Conservation (phyloP, 345 rosid genomes). For the Salix purpurea region DNA sequence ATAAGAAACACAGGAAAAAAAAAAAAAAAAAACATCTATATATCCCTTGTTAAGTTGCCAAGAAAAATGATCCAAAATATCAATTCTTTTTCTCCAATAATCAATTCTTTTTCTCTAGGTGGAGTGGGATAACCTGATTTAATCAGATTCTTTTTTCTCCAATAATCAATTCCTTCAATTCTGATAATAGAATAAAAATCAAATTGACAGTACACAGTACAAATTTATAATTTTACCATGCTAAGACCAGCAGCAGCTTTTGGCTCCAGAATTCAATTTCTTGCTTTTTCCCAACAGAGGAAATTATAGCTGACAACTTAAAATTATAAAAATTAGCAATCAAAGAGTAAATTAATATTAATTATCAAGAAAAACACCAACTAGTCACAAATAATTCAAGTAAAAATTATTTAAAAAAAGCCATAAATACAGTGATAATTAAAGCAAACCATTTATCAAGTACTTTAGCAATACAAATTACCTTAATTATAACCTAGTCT, state of each 20-base stretch:
- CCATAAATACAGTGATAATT: neutral
- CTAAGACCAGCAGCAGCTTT: neutral
- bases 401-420: neutral
- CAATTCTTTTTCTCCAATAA: neutral
- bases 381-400: neutral
- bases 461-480: constrained; percentile 25
- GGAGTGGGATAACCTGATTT: neutral
- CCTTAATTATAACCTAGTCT: neutral
- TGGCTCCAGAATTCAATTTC: neutral
- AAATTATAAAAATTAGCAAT: neutral
- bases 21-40: neutral
- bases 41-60: neutral
- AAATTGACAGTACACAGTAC: neutral
- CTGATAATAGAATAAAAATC: neutral
- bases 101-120: neutral
- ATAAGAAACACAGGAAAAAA: neutral
- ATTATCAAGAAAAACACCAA: neutral
- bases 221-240: neutral
- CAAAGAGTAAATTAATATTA: neutral
- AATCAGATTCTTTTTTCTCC: neutral
- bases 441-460: neutral
- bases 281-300: neutral
- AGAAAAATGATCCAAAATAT: neutral
- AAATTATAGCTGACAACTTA: neutral
- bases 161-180: neutral